phyloP scores from a whole-genome alignment of 2,329 filamentous ascomycete genomes.

The Penicillium palitans region DNA sequence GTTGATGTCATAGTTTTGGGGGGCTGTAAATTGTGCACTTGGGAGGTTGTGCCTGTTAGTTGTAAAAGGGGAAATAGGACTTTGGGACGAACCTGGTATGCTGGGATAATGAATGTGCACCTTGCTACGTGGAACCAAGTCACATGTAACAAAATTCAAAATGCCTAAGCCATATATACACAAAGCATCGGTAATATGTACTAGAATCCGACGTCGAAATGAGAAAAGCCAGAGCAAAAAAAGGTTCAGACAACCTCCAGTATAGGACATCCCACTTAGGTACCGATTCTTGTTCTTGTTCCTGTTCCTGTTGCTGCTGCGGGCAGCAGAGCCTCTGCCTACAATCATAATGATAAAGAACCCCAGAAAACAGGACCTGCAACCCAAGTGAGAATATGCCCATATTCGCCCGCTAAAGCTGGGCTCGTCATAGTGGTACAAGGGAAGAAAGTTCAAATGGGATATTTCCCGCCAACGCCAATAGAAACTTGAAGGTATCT shows the following conservation, averaged over 20 bases:
- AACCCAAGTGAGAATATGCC: conserved; percentile 1
- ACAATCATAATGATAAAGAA: background rate
- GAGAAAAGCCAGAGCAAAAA: conserved; percentile 1
- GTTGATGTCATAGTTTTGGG: background rate
- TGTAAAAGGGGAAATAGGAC: background rate
- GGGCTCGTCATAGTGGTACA: conserved; percentile 9
- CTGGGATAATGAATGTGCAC: background rate
- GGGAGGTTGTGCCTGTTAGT: background rate
- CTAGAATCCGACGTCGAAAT: background rate
- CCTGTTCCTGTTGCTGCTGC: background rate
- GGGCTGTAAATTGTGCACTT: background rate
- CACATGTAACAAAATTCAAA: conserved; percentile 1
- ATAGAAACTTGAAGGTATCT: conserved; percentile 5
- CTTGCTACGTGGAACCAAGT: background rate
- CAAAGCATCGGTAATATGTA: conserved; percentile 6
- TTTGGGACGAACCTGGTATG: background rate
- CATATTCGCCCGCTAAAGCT: background rate
- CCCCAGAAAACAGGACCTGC: background rate
- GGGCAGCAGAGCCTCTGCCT: background rate
- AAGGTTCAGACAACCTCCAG: conserved; percentile 2
- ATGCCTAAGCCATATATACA: conserved; percentile 6
- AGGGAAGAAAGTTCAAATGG: conserved; percentile 3
- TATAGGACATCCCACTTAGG: background rate
- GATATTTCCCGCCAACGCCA: conserved; percentile 6
- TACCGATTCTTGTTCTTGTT: background rate